Base-by-base conservation (phyloP, 257 asterid species). In the Verbascum thapsus region DNA sequence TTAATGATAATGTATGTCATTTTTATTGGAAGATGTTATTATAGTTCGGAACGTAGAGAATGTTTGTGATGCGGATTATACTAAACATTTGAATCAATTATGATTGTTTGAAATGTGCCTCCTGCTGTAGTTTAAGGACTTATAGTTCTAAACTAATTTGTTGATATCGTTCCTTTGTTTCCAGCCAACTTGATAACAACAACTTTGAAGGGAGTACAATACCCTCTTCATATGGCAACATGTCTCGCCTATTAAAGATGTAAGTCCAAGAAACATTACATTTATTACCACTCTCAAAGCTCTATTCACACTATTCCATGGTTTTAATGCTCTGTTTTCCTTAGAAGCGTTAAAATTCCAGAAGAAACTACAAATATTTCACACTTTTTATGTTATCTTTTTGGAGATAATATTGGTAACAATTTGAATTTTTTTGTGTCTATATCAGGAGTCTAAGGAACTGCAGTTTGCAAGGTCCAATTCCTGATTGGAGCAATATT, bases 391-490 rank as follows among this genome's bases (percentile, higher is more conserved):
- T n/a, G n/a, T n/a, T n/a, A 5, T 53, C 59, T 47, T 48, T 15
- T 70, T 47, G 10, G 49, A 64, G 62, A 52, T 68, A 16, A 32
- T 30, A 26, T 64, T 63, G 19, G 11, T 72, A 53, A 63, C 47
- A 32, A n/a, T 61, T 61, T 41, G 32, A 53, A 26, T 26, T 61
- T 66, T 67, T 11, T 76, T 63, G 64, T 32, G 64, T 32, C 51
- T 73, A 15, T 73, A 59, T 70, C 92, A 94, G 99, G 95, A 94
- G 98, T 80, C 95, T 94, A 51, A 83, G 98, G 78, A 94, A 94
- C 88, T 94, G 99, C 82, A 83, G 81, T 76, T 76, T 94, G 80
- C 85, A 18, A 74, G 99, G 99, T 62, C 71, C 84, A 10, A 68
- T 94, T 71, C 99, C 99, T 42, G 75, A 84, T 56, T 81, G 95